Percentiles rank a stretch among this genome's conserved stretches.
phyloP scores from a whole-genome alignment of 2,329 filamentous ascomycete genomes.

The Lasiodiplodia gonubiensis region DNA sequence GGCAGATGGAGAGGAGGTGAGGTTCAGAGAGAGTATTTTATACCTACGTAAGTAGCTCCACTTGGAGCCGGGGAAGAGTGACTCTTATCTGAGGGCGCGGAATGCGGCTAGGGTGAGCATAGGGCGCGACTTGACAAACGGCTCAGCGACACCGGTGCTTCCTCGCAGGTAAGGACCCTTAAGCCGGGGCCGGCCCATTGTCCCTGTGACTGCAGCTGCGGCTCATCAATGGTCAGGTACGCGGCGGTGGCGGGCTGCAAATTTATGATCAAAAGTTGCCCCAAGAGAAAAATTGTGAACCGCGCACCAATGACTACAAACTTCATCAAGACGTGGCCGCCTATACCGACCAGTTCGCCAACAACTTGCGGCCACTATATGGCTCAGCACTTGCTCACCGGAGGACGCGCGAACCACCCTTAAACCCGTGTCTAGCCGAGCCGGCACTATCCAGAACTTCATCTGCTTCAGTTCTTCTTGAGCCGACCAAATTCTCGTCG shows the following conservation, averaged over 20 bases:
- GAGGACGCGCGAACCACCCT: background rate
- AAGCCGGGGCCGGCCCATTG: constrained; percentile 14
- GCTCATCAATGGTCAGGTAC: background rate
- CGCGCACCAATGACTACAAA: background rate
- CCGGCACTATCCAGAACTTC: background rate
- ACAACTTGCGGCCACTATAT: background rate
- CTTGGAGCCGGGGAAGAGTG: background rate
- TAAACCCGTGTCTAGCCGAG: constrained; percentile 14
- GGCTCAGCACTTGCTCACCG: background rate
- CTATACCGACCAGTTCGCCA: background rate
- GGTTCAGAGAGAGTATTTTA: background rate
- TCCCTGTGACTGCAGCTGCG: constrained; percentile 8
- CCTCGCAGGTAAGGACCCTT: background rate
- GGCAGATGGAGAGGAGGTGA: background rate
- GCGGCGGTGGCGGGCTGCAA: background rate
- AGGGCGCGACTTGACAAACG: constrained; percentile 13
- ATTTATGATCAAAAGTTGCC: background rate
- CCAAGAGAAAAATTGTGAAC: background rate
- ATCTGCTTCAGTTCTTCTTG: background rate
- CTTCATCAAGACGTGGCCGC: background rate
- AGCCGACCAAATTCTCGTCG: background rate
- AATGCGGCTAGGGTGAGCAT: background rate
- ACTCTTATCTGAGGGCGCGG: constrained; percentile 15
- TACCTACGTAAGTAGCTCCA: constrained; percentile 7
- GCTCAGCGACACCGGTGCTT: constrained; percentile 4